Conservation (phyloP, 352 stramenopile genomes). For the Globisporangium lucens region DNA sequence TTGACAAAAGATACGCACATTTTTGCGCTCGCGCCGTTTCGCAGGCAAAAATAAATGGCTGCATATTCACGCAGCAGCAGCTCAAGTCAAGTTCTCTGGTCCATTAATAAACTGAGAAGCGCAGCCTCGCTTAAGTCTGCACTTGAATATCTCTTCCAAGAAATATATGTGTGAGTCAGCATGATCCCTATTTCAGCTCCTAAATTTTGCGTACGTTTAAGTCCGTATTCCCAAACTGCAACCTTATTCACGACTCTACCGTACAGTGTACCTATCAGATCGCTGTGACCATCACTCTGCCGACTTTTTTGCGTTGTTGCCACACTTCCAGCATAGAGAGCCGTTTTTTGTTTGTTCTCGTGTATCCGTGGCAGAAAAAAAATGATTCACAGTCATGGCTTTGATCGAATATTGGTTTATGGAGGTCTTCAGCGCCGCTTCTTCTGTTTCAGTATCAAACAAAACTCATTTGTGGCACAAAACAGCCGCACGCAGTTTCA, state of each 20-base stretch:
- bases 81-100: neutral
- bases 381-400: neutral
- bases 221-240: neutral
- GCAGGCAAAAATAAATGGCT: neutral
- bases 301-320: neutral
- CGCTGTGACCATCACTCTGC: neutral
- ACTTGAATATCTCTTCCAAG: neutral
- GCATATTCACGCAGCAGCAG: neutral
- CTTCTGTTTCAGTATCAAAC: neutral
- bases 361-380: conserved; percentile 3
- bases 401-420: neutral
- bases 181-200: neutral
- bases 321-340: conserved; percentile 7
- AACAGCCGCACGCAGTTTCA: neutral
- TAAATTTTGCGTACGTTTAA: neutral
- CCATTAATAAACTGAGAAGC: neutral
- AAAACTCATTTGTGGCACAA: neutral
- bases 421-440: neutral
- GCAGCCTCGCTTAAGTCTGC: neutral
- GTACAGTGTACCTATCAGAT: conserved; percentile 6
- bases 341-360: conserved; percentile 7
- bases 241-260: neutral
- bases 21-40: neutral
- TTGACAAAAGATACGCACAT: neutral
- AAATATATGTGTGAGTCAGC: neutral